phyloP scores from a whole-genome alignment of 78 protist species.

The Polysphondylium violaceum region DNA sequence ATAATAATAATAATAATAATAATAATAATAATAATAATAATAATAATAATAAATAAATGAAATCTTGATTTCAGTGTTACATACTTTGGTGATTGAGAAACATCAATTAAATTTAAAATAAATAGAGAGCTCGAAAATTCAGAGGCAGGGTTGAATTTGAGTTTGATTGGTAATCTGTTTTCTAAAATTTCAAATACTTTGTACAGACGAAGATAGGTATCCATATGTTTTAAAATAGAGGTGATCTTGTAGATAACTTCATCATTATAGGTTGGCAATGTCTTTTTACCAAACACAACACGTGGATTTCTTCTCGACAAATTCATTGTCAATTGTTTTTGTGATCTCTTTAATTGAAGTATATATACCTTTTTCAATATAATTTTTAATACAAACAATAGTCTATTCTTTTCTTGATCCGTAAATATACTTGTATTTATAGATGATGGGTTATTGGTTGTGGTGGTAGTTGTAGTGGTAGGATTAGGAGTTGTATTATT shows the following conservation, averaged over 20 bases:
- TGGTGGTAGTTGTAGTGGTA: not conserved
- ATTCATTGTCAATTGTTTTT: slow-evolving; percentile 50
- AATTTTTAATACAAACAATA: slow-evolving; percentile 49
- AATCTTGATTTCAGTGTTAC: too few relatives aligned
- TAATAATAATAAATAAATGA: too few relatives aligned
- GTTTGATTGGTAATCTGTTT: slow-evolving; percentile 18
- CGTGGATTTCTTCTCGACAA: slow-evolving; percentile 32
- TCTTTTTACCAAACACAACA: slow-evolving; percentile 45
- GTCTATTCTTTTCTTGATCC: slow-evolving; percentile 34
- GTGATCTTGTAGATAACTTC: slow-evolving; percentile 22
- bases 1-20: too few relatives aligned
- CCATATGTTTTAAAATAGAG: slow-evolving; percentile 59
- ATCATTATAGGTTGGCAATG: not conserved
- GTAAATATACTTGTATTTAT: not conserved
- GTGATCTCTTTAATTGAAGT: slow-evolving; percentile 62
- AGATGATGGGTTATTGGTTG: not conserved
- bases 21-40: too few relatives aligned
- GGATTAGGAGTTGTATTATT: not conserved
- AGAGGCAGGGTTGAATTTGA: slow-evolving; percentile 42
- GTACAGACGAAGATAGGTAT: slow-evolving; percentile 26
- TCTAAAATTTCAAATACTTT: slow-evolving; percentile 38
- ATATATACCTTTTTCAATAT: slow-evolving; percentile 25
- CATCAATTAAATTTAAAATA: slow-evolving; percentile 35
- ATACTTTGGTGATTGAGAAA: slow-evolving; percentile 7
- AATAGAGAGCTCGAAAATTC: not conserved